Evolutionary conservation across 371 early-diverging fungal genomes (phyloP), one percentile per base, ranked within the genome.

Genomic region (Funneliformis caledonium): DNA sequence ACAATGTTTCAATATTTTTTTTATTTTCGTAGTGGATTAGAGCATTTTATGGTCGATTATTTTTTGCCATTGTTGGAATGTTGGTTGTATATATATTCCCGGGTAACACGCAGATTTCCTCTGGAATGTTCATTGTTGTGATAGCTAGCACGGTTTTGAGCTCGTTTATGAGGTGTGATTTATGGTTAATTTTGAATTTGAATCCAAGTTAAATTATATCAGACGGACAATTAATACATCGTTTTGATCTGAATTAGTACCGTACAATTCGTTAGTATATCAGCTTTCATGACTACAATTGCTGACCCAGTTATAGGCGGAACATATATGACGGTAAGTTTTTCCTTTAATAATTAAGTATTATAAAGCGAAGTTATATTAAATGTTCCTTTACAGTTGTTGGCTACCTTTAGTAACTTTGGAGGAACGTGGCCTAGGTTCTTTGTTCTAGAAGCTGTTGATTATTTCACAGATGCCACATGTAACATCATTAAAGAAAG

Each of bases 361-460:
- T 82, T 82, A 76, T 48, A 42, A 48, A 67, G 22, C 12, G 42
- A 37, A 43, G 6, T 75, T 11, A n/a, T 82, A 37, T 48, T 43
- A 72, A 19, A 5, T 26, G 31, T 59, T 11, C 69, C 6, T 64
- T 72, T 50, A 9, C 16, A 94, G 94, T 88, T 99, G 47, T 86
- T 96, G 50, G 98, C 98, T 83, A 98, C 98, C 0, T 85, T 98
- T 80, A 94, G 93, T 83, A 99, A 99, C 85, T 94, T 99, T 84
- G 99, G 98, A 72, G 99, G 99, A 50, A 98, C 98, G 1, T 98
- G 97, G 98, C 97, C 98, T 0, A 92, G 93, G 59, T 97, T 92
- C 85, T 97, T 98, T 88, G 93, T 98, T 7, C 89, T 98, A 70
- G 91, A 95, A 82, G 93, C 97, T 4, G 97, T 98, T n/a, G 99